Base-by-base conservation (phyloP, 345 rosid genomes). In the Mallotus nudiflorus region DNA sequence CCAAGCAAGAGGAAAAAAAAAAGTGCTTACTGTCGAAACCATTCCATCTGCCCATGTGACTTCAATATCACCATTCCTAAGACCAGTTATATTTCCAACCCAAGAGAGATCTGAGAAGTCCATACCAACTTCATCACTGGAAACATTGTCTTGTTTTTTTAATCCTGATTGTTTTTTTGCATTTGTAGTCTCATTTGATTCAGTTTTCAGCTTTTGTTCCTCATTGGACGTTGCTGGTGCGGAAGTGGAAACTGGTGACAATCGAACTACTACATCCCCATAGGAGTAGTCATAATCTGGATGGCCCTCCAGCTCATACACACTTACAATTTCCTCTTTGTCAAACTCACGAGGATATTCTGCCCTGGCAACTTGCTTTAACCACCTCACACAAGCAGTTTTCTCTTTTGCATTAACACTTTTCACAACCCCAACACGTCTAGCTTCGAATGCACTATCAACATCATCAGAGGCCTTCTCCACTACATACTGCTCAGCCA, bases 21-120 rank as follows among this genome's bases (percentile, higher is more conserved):
- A 70, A 59, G 37, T 31, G 48, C 53, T 44, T 92, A 96, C 99
- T 94, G 31, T 82, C 73, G 99, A 96, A 73, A 96, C 87, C 90
- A 80, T 88, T 74, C 98, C 97, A 74, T 96, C 95, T 27, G 97
- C 98, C 99, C 99, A 96, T 56, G 98, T 87, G 70, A 96, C 98
- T 84, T 96, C 93, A 71, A 96, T 92, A 72, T 96, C 91, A 75
- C 99, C 99, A 81, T 96, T 85, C 78, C 75, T 87, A 24, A 96
- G 90, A 66, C 92, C 97, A 78, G 90, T 90, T 80, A 95, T 87
- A 81, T 92, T 90, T 65, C 98, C 97, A 73, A 92, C 98, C 99
- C 99, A 95, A 62, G 99, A 90, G 65, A 90, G 93, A 81, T 90
- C 87, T 6, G 87, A 74, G 68, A 85, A 80, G 54, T 77, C 73